A percentile compares a stretch with the other conserved stretches of the same genome.
phyloP scores from a whole-genome alignment of 768 basidiomycete genomes.

The Pilatotrama ljubarskyi region DNA sequence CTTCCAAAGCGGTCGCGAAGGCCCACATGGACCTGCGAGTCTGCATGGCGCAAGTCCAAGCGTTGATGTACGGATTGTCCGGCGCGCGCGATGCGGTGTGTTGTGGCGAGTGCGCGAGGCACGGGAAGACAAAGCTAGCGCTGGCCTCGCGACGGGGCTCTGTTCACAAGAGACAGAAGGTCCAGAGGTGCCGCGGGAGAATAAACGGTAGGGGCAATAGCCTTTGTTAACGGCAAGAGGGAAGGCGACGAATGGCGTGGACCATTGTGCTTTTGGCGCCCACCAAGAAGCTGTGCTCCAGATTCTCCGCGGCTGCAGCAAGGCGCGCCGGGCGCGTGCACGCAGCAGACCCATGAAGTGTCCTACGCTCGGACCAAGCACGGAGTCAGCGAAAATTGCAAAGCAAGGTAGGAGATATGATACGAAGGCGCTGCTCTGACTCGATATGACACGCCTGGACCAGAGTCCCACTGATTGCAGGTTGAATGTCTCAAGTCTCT shows the following conservation, averaged over 20 bases:
- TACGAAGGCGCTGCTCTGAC: neutral
- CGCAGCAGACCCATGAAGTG: neutral
- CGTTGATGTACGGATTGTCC: conserved; percentile 7
- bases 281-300: neutral
- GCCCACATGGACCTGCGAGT: conserved; percentile 1
- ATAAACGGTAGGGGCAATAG: neutral
- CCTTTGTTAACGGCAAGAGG: neutral
- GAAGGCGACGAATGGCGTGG: neutral
- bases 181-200: neutral
- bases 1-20: conserved; percentile 15
- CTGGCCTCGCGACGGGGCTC: conserved; percentile 6
- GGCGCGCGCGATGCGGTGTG: neutral
- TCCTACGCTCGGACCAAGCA: neutral
- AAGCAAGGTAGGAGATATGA: neutral
- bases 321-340: neutral
- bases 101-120: neutral
- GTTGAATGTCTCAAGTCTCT: neutral
- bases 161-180: neutral
- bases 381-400: neutral
- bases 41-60: neutral
- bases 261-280: neutral
- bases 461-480: neutral
- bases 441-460: neutral
- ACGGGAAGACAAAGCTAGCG: conserved; percentile 4
- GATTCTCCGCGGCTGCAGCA: neutral